Base-by-base conservation (phyloP, 1,139 yeast genomes). In the Taphrina wiesneri region DNA sequence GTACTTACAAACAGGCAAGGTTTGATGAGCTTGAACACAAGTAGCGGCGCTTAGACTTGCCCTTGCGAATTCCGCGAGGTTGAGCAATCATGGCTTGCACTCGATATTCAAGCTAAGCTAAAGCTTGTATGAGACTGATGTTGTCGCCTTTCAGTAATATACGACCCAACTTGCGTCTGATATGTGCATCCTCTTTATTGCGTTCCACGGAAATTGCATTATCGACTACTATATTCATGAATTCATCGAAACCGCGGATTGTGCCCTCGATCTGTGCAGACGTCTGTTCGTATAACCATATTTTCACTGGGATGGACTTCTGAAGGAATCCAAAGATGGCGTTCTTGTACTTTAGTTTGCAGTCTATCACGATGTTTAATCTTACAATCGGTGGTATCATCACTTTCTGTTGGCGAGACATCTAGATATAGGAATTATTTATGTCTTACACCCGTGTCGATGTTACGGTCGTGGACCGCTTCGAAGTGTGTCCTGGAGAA, bases 141-240 rank as follows among this genome's bases (percentile, higher is more conserved):
- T 90, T 95, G 74, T 95, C 99, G 2, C 99, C 99, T 76, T 93
- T 93, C 68, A 95, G 79, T 71, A 95, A 76, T 39, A 93, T 84
- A 67, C 89, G 73, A 23, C 82, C 87, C 57, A 85, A 69, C 7
- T 74, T 72, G 17, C 82, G 75, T 71, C 74, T 78, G 65, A 78
- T 71, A n/a, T 85, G 83, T 68, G 76, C 73, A n/a, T 17, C 51
- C 9, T 15, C 57, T 5, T 36, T 51, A 5, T 25, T 17, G 63
- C 73, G 69, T 68, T 78, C 74, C 73, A 88, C 78, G 72, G 93
- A 97, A 19, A 83, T 81, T 0, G 98, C 97, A 67, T 91, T 93
- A 68, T 90, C 96, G 15, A 95, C 78, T n/a, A 92, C 98, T 19
- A 95, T 78, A 73, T 95, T 95, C 99, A 95, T 93, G 74, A 91